Evolutionary conservation across 805 yeast species (phyloP), one percentile per base, ranked within the genome.

Genomic region (Candida awuae): DNA sequence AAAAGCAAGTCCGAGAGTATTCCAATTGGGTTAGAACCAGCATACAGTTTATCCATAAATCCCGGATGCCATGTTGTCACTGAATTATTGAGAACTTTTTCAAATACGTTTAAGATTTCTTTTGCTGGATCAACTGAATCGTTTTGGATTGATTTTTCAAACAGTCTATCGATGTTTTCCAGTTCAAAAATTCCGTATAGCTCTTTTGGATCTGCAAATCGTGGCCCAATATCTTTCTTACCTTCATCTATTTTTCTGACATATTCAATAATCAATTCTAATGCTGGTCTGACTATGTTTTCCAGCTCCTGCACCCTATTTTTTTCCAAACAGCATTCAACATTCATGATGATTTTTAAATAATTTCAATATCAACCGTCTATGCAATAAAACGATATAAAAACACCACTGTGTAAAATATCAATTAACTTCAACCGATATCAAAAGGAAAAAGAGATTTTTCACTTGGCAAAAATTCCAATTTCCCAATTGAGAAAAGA

Each of bases 51-150:
- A 55, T 85, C 95, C 63, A 84, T 60, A 52, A 84, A 84, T 1
- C 94, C 94, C 0, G 84, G 80, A 54, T 81, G 82, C 94, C 94
- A 85, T 0, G 94, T 85, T 37, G 79, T 83, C 29, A 82, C 85
- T 0, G 90, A 80, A 50, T 78, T 71, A 35, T 71, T 60, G 45
- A 84, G 61, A 1, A 84, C 71, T 32, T 66, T 56, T 43, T 81
- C 78, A 38, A 81, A 69, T 3, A 71, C 63, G 2, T 52, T 53
- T 29, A 73, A 54, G 5, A 84, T 65, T 6, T 71, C 72, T 22
- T 64, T 59, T 4, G 57, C 21, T 1, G 55, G 42, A 13, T 43
- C 37, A 3, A 18, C 23, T 2, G 42, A n/a, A 20, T 49, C 46
- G 8, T 29, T 35, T 21, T 44, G 43, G 10, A 58, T 34, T 1